These are phyloP conservation scores for Mucor circinelloides DNA, from an alignment of 371 early-diverging fungal species.

Conservation along the genomic window DNA sequence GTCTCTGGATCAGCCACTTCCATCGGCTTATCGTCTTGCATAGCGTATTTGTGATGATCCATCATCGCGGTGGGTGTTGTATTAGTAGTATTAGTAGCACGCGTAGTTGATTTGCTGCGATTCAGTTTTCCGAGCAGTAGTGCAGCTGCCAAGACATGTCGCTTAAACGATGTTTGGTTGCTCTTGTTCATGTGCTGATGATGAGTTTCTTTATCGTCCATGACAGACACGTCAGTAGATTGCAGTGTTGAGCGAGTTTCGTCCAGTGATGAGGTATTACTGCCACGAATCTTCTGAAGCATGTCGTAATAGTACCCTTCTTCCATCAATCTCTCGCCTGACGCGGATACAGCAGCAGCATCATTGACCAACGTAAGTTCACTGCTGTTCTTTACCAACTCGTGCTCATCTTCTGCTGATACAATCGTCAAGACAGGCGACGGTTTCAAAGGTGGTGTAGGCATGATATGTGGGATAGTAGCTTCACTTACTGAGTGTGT, in stretches of 20 bases:
- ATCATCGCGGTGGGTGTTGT: neutral
- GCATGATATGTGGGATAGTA: constrained; percentile 9
- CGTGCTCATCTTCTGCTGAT: neutral
- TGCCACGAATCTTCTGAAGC: constrained; percentile 18
- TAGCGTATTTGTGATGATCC: neutral
- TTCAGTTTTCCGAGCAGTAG: neutral
- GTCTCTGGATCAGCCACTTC: neutral
- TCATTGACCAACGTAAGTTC: neutral
- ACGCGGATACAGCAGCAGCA: neutral
- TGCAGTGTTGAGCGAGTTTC: neutral
- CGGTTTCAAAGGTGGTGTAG: constrained; percentile 8
- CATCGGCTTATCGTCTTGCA: neutral
- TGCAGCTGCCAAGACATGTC: neutral
- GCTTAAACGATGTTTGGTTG: neutral
- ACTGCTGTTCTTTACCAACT: neutral
- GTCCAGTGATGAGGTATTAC: neutral
- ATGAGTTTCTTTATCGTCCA: neutral
- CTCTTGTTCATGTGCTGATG: neutral
- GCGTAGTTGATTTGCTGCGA: neutral
- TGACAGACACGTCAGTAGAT: neutral
- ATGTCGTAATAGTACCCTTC: constrained; percentile 10
- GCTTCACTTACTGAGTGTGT: neutral
- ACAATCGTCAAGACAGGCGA: neutral
- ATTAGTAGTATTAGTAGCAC: neutral
- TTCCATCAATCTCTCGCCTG: neutral